Evolutionary conservation across 345 rosid species (phyloP).

Genomic region (Lepidium africanum): DNA sequence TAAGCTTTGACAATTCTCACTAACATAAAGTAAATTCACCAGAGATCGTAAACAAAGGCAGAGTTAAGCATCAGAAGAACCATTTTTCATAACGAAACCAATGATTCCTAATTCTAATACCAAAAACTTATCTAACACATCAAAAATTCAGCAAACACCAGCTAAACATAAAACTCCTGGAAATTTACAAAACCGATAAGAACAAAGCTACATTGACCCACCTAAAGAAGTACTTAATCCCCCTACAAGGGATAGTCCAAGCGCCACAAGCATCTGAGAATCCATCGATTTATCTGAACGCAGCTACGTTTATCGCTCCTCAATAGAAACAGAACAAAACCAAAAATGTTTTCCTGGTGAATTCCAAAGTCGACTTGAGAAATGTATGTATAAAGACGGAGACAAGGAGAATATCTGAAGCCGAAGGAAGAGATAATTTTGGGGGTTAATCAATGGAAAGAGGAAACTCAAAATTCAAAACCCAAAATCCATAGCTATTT

Average conservation of each 20-base stretch:
- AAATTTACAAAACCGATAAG: neutral
- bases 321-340: neutral
- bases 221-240: conserved; percentile 72
- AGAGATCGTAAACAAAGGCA: neutral
- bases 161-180: neutral
- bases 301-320: neutral
- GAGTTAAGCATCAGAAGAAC: neutral
- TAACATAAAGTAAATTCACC: neutral
- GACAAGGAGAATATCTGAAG: conserved; percentile 22
- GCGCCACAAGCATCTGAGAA: conserved; percentile 62
- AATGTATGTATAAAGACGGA: conserved; percentile 11
- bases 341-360: neutral
- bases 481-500: conserved; percentile 11
- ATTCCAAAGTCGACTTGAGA: conserved; percentile 3
- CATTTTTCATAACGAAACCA: neutral
- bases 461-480: neutral
- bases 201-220: conserved; percentile 14
- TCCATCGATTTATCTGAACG: conserved; percentile 42
- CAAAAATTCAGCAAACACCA: neutral
- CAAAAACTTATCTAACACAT: neutral
- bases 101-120: neutral
- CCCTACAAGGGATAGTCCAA: conserved; percentile 56
- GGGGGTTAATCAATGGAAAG: neutral
- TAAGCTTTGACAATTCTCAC: neutral
- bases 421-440: conserved; percentile 18